phyloP scores from a whole-genome alignment of 2,329 filamentous ascomycete genomes.

The Penicillium sp. region DNA sequence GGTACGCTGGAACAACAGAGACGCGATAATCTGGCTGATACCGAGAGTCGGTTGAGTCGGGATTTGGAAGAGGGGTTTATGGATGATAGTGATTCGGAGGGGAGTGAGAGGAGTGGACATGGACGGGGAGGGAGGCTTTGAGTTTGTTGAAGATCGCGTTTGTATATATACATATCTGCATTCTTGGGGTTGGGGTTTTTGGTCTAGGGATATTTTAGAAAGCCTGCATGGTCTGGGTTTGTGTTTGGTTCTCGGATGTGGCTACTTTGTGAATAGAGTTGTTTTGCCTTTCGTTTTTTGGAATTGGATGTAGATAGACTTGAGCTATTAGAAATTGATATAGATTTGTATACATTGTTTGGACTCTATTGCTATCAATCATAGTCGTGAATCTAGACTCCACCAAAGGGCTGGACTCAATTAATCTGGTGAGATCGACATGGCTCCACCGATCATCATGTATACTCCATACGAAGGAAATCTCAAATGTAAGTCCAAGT shows the following conservation, averaged over 20 bases:
- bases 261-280: background rate
- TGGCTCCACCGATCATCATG: constrained; percentile 3
- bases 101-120: constrained; percentile 32
- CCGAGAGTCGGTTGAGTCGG: constrained; percentile 64
- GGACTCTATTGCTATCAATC: too few species aligned
- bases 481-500: background rate
- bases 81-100: constrained; percentile 67
- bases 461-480: background rate
- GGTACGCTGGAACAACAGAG: constrained; percentile 41
- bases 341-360: background rate
- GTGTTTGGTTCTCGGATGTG: background rate
- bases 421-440: background rate
- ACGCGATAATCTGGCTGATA: constrained; percentile 44
- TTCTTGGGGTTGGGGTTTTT: background rate
- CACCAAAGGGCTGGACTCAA: background rate
- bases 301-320: background rate
- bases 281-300: background rate
- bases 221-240: background rate
- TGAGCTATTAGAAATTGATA: background rate
- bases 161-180: background rate
- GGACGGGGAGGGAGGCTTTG: constrained; percentile 13
- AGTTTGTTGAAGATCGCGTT: background rate
- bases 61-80: constrained; percentile 76
- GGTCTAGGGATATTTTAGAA: background rate
- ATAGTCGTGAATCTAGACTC: too few species aligned